Conservation (phyloP, 805 yeast genomes). For the Saccharomyces eubayanus region DNA sequence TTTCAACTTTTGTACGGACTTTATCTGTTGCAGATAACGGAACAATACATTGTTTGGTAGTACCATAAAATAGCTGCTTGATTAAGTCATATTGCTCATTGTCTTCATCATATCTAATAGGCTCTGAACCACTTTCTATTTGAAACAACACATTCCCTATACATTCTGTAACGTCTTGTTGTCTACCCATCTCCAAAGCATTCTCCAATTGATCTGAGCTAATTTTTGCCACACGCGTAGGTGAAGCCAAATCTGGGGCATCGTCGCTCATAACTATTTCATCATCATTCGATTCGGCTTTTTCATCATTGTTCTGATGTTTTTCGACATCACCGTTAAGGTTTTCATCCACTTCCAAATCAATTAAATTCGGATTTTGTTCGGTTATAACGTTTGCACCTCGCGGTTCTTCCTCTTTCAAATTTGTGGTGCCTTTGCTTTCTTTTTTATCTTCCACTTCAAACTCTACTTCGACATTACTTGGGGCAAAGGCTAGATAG, state of each 20-base stretch:
- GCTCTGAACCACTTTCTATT: constrained; percentile 77
- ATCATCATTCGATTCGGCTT: neutral
- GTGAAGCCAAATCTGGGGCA: constrained; percentile 6
- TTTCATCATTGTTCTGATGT: neutral
- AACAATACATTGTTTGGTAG: constrained; percentile 65
- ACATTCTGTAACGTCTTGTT: constrained; percentile 97
- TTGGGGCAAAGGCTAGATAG: constrained; percentile 74
- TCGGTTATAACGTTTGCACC: neutral
- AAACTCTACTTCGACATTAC: constrained; percentile 57
- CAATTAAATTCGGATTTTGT: neutral
- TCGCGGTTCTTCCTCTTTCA: neutral
- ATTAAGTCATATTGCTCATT: constrained; percentile 78
- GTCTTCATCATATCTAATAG: constrained; percentile 61
- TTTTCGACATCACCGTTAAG: constrained; percentile 2
- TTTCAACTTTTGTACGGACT: constrained; percentile 51
- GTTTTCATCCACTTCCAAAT: neutral
- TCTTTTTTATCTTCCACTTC: constrained; percentile 15
- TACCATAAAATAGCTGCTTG: constrained; percentile 77
- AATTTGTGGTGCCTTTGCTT: neutral
- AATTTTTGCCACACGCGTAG: constrained; percentile 29
- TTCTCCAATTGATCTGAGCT: constrained; percentile 59
- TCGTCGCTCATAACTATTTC: constrained; percentile 9
- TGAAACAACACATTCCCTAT: constrained; percentile 89
- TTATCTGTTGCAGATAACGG: constrained; percentile 36
- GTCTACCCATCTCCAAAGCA: constrained; percentile 76